Evolutionary conservation across 2,329 filamentous ascomycete species (phyloP).

Genomic region (Xylariaceae sp.): DNA sequence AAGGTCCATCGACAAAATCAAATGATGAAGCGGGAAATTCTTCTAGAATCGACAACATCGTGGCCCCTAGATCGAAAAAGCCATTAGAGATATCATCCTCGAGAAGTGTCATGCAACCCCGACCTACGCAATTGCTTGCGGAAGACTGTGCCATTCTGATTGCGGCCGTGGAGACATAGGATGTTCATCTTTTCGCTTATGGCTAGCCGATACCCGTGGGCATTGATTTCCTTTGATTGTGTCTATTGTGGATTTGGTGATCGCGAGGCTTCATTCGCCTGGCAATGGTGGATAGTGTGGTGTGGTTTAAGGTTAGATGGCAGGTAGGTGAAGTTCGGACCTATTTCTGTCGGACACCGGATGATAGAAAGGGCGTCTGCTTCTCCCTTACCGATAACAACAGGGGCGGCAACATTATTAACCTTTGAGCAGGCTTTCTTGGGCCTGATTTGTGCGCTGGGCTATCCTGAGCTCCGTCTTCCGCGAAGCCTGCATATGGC

Average conservation of each 20-base stretch:
- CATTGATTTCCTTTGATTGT: neutral
- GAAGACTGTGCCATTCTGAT: conserved; percentile 15
- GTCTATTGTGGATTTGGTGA: neutral
- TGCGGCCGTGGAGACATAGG: conserved; percentile 20
- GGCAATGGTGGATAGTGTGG: no score
- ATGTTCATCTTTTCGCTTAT: conserved; percentile 11
- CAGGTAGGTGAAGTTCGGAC: neutral
- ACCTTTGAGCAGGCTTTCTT: no score
- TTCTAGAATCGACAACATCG: conserved; percentile 1
- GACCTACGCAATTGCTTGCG: conserved; percentile 17
- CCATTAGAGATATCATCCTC: neutral
- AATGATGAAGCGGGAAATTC: conserved; percentile 14
- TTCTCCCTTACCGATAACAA: no score
- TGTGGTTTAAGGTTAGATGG: no score
- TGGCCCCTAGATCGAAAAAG: neutral
- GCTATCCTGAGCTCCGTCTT: no score
- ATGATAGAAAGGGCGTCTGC: neutral
- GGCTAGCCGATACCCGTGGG: neutral
- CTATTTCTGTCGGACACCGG: neutral
- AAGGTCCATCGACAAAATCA: conserved; percentile 23
- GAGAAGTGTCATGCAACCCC: no score
- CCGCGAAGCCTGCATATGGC: no score
- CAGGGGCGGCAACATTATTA: no score
- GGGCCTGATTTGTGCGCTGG: no score
- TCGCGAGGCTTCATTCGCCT: neutral